Percentiles rank a stretch among this genome's conserved stretches.
phyloP scores from a whole-genome alignment of 495 filamentous ascomycete species.

The Penicillium tannophilum region DNA sequence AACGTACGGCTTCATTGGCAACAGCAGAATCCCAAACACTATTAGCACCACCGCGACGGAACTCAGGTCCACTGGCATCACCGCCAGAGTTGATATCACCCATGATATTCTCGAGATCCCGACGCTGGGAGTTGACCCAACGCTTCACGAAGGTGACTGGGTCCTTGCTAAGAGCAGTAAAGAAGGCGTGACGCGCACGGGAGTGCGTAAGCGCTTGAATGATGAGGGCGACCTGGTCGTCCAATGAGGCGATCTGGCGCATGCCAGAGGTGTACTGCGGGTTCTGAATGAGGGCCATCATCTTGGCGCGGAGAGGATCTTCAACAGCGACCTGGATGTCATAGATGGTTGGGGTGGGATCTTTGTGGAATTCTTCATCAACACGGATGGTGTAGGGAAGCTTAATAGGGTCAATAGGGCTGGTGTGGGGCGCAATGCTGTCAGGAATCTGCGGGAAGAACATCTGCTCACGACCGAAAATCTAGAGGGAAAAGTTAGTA shows the following conservation, averaged over 20 bases:
- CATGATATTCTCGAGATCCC: constrained; percentile 86
- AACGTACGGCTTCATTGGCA: constrained; percentile 50
- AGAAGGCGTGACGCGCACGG: constrained; percentile 85
- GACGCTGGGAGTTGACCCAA: constrained; percentile 85
- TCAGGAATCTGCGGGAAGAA: constrained; percentile 90
- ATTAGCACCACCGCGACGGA: constrained; percentile 55
- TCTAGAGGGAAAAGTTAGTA: constrained; percentile 45
- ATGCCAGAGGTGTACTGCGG: constrained; percentile 58
- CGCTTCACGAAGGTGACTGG: constrained; percentile 77
- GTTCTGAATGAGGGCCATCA: constrained; percentile 59
- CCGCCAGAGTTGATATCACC: constrained; percentile 77
- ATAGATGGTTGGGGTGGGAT: constrained; percentile 72
- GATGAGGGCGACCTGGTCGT: constrained; percentile 81
- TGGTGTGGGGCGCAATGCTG: constrained; percentile 69
- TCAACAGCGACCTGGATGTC: constrained; percentile 85
- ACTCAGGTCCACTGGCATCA: constrained; percentile 59
- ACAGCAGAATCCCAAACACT: constrained; percentile 57
- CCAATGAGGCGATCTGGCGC: constrained; percentile 68
- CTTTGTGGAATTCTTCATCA: constrained; percentile 76
- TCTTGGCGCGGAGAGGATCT: constrained; percentile 73
- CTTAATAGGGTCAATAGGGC: constrained; percentile 76
- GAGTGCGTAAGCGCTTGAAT: constrained; percentile 75
- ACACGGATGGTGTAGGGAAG: constrained; percentile 93
- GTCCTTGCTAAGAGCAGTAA: constrained; percentile 72
- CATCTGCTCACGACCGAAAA: constrained; percentile 76